A percentile compares a stretch with the other conserved stretches of the same genome.
Evolutionary conservation across 768 basidiomycete species (phyloP).

Genomic region (Ephemerocybe angulata): DNA sequence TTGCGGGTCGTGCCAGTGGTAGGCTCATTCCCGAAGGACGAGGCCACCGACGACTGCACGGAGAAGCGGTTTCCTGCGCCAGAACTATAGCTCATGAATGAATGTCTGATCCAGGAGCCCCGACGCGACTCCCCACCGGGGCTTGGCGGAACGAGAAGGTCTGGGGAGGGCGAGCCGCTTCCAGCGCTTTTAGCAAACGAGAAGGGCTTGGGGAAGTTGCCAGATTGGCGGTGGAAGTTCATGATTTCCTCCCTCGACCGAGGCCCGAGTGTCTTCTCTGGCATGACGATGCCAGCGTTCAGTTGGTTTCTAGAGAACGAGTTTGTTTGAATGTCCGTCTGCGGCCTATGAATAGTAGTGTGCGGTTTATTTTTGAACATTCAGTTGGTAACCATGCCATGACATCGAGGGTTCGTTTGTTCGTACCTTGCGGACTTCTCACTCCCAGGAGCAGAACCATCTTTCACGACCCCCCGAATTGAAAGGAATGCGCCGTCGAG

Average conservation of each 20-base stretch:
- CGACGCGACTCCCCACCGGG: conserved; percentile 11
- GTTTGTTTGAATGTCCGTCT: neutral
- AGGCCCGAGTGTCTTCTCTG: conserved; percentile 40
- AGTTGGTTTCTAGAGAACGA: conserved; percentile 34
- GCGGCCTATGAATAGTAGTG: neutral
- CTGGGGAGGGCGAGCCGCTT: conserved; percentile 15
- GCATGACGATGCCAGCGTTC: conserved; percentile 48
- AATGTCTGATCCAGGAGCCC: conserved; percentile 27
- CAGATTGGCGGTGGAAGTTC: conserved; percentile 40
- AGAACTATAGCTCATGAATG: conserved; percentile 30
- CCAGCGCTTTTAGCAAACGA: conserved; percentile 33
- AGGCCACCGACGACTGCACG: conserved; percentile 40
- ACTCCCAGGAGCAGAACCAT: conserved; percentile 20
- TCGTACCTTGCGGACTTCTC: conserved; percentile 3
- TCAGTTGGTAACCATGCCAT: neutral
- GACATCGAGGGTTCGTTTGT: too few relatives aligned
- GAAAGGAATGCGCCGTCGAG: conserved; percentile 44
- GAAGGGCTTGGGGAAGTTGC: conserved; percentile 40
- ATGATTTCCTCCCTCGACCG: conserved; percentile 40
- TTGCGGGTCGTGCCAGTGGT: conserved; percentile 41
- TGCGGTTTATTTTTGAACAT: neutral
- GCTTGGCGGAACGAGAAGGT: conserved; percentile 4
- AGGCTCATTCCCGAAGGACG: conserved; percentile 27
- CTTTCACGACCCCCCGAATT: conserved; percentile 44
- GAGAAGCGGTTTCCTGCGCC: conserved; percentile 13